Percentiles rank a stretch among this genome's conserved stretches.
These are phyloP conservation scores for Nitzschia inconspicua DNA, from an alignment of 108 stramenopile genomes.

Conservation along the genomic window DNA sequence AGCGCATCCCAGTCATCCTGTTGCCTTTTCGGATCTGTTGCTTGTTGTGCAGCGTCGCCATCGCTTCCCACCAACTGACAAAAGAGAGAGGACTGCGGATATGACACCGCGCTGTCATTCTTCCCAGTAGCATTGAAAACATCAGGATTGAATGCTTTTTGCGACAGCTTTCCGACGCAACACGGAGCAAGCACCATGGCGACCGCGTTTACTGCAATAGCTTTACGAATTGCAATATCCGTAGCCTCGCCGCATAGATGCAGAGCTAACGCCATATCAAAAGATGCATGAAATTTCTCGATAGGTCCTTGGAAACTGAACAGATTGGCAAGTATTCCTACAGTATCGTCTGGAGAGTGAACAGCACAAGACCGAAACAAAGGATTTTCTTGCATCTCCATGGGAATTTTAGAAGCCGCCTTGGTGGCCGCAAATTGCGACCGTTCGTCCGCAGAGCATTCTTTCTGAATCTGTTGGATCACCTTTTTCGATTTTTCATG, in stretches of 20 bases:
- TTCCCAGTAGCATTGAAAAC: constrained; percentile 61
- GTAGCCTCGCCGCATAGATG: constrained; percentile 81
- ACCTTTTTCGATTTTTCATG: constrained; percentile 44
- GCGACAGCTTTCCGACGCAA: constrained; percentile 67
- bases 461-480: constrained; percentile 5
- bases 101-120: constrained; percentile 48
- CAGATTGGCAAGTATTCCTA: constrained; percentile 42
- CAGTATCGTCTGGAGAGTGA: not conserved
- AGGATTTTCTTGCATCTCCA: too few relatives aligned
- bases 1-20: constrained; percentile 61
- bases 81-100: constrained; percentile 64
- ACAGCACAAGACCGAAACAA: too few relatives aligned
- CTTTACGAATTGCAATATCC: constrained; percentile 58
- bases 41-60: not conserved
- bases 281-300: constrained; percentile 33
- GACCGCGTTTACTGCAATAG: constrained; percentile 23
- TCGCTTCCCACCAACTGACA: constrained; percentile 18
- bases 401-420: too few relatives aligned
- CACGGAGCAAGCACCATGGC: constrained; percentile 61
- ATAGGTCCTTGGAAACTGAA: constrained; percentile 57
- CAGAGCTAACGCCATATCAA: constrained; percentile 65
- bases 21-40: not conserved
- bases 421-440: too few relatives aligned
- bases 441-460: too few relatives aligned
- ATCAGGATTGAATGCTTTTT: constrained; percentile 49